These are phyloP conservation scores for Stentor roeselii DNA, from an alignment of 73 alveolate species.

Conservation along the genomic window DNA sequence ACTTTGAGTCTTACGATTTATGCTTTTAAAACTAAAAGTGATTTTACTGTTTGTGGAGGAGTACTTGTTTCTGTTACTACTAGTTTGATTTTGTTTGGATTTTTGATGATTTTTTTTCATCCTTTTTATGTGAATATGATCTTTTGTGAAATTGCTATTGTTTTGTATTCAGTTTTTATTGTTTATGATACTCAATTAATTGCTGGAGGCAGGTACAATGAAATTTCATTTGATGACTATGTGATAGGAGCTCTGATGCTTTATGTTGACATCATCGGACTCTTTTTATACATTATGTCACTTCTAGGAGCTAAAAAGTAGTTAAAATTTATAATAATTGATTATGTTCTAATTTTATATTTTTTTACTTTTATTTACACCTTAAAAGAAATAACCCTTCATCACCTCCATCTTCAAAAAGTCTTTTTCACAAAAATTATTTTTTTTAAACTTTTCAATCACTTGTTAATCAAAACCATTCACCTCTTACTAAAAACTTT, in stretches of 20 bases:
- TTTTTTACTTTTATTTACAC: no score
- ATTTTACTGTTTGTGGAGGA: slow-evolving; percentile 48
- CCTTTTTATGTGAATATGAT: slow-evolving; percentile 23
- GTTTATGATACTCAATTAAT: slow-evolving; percentile 54
- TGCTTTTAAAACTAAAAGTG: slow-evolving; percentile 51
- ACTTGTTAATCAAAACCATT: no score
- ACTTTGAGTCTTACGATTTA: slow-evolving; percentile 46
- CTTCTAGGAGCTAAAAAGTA: background rate
- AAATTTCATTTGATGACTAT: slow-evolving; percentile 51
- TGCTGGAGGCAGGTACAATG: slow-evolving; percentile 47
- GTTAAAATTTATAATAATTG: no score
- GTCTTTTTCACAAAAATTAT: no score
- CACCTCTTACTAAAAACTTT: no score
- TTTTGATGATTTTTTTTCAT: slow-evolving; percentile 39
- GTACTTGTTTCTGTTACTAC: slow-evolving; percentile 28
- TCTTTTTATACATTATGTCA: slow-evolving; percentile 31
- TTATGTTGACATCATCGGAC: slow-evolving; percentile 47
- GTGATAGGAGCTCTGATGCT: slow-evolving; percentile 52
- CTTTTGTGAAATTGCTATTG: slow-evolving; percentile 34
- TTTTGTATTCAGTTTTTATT: slow-evolving; percentile 38
- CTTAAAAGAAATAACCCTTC: no score
- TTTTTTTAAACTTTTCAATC: no score
- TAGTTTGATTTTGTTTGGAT: slow-evolving; percentile 38
- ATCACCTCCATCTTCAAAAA: no score
- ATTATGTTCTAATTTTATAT: no score